Evolutionary conservation across 176 grass and related monocot genomes (phyloP), one percentile per base, ranked within the genome.

Genomic region (Avena sativa): DNA sequence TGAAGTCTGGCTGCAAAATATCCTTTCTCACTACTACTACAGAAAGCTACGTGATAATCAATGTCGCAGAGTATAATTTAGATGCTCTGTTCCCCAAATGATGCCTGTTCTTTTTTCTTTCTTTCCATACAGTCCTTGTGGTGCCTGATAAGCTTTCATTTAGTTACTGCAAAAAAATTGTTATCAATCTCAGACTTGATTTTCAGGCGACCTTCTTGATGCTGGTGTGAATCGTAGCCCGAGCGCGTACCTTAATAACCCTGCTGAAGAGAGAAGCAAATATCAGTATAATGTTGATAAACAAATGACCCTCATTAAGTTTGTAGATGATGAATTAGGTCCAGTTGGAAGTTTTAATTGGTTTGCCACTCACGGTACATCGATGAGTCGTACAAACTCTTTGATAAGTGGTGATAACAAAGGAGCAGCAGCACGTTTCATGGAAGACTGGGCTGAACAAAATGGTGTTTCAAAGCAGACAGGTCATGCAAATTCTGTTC

Each of bases 351-450:
- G 92, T 88, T 99, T 99, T 79, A 96, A 94, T 79, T 99, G 94
- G 97, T 99, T 96, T 84, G 94, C 97, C 78, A 99, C 97, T 69
- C 97, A 99, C 63, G 97, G 94, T 70, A 99, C 97, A 47, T 99
- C 97, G 46, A 99, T 96, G 97, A 96, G 97, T 84, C 90, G 97
- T 52, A 93, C 94, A 58, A 99, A 99, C 89, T 91, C 92, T 34
- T 92, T 96, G 68, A 94, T 96, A 81, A 99, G 97, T 46, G 97
- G 97, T 82, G 97, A 99, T 88, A 99, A 99, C 83, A 99, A 99
- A 86, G 94, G 97, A 79, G 90, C 92, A 51, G 97, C 97, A 83
- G 94, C 97, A 87, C 92, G 90, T 55, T 99, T 99, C 87, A 96
- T 99, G 94, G 94, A 99, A 88, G 94, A 96, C 74, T 99, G 94